phyloP scores from a whole-genome alignment of 495 filamentous ascomycete genomes.

The Collariella sp. region DNA sequence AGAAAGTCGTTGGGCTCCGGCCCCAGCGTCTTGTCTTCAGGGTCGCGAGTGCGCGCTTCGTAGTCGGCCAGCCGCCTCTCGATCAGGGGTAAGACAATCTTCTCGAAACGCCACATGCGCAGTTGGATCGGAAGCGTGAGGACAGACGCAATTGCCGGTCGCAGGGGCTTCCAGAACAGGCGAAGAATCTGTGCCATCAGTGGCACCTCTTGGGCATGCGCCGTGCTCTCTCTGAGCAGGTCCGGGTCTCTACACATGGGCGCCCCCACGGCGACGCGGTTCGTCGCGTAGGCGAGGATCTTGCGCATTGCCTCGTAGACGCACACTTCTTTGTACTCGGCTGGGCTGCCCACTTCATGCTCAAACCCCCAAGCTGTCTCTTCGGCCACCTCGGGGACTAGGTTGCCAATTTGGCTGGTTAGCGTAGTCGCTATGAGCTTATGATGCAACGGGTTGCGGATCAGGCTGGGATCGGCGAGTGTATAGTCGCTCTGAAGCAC shows the following conservation, averaged over 20 bases:
- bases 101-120: slow-evolving; percentile 22
- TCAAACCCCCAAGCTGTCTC: slow-evolving; percentile 31
- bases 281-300: slow-evolving; percentile 27
- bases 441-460: slow-evolving; percentile 28
- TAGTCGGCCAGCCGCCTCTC: slow-evolving; percentile 21
- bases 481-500: slow-evolving; percentile 34
- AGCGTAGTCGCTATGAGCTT: slow-evolving; percentile 29
- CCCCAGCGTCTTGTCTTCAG: slow-evolving; percentile 15
- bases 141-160: slow-evolving; percentile 30
- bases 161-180: slow-evolving; percentile 29
- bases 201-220: slow-evolving; percentile 35
- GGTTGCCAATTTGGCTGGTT: slow-evolving; percentile 33
- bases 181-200: slow-evolving; percentile 26
- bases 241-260: slow-evolving; percentile 26
- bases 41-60: slow-evolving; percentile 20
- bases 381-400: slow-evolving; percentile 36
- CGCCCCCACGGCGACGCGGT: slow-evolving; percentile 31
- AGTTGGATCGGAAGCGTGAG: slow-evolving; percentile 31
- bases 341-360: slow-evolving; percentile 28
- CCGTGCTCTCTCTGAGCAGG: slow-evolving; percentile 33
- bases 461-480: slow-evolving; percentile 26
- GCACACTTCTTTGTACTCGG: slow-evolving; percentile 26
- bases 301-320: slow-evolving; percentile 33
- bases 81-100: slow-evolving; percentile 29
- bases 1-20: slow-evolving; percentile 32